A percentile compares a stretch with the other conserved stretches of the same genome.
Conservation (phyloP, 2,329 filamentous ascomycete species). For the Aureobasidium sp. region DNA sequence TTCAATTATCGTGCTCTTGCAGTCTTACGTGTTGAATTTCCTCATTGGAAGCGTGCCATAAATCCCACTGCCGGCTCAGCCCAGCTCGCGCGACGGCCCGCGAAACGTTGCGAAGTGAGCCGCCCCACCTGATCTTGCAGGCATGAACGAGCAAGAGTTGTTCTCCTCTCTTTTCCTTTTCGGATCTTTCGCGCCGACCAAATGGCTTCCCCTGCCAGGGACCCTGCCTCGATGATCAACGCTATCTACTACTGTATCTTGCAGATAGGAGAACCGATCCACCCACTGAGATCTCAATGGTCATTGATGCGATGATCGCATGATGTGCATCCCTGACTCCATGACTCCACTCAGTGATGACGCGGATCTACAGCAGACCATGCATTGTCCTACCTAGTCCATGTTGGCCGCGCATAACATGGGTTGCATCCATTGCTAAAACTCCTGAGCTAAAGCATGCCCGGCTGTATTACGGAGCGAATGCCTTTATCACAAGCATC, state of each 20-base stretch:
- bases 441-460: background rate
- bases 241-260: background rate
- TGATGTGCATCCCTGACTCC: background rate
- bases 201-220: background rate
- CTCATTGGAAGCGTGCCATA: background rate
- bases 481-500: background rate
- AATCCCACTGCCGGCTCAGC: background rate
- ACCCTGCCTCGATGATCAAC: constrained; percentile 1
- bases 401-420: background rate
- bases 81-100: background rate
- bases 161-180: background rate
- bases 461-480: background rate
- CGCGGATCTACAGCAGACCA: background rate
- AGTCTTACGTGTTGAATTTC: background rate
- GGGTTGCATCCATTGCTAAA: background rate
- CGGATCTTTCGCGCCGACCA: background rate
- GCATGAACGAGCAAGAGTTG: background rate
- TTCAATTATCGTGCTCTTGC: constrained; percentile 2
- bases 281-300: background rate
- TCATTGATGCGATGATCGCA: background rate
- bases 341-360: background rate
- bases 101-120: background rate
- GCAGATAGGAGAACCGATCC: background rate
- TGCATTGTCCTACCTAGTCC: constrained; percentile 11
- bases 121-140: background rate